These are phyloP conservation scores for Pseudogymnoascus sp. DNA, from an alignment of 2,329 filamentous ascomycete genomes.

Conservation along the genomic window DNA sequence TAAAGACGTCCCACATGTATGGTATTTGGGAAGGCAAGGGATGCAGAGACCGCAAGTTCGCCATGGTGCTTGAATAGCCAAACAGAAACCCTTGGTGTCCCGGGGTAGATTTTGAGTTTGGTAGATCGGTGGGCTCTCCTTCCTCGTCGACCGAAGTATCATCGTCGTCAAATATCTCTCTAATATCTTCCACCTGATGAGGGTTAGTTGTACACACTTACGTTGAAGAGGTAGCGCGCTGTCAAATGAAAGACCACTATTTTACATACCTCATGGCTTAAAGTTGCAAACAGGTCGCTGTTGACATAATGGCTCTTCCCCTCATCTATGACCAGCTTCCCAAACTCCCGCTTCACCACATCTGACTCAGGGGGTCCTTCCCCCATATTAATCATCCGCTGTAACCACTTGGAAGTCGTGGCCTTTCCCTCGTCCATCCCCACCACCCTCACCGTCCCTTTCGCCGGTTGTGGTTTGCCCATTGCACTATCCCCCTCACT, in stretches of 20 bases:
- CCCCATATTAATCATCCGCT: slow-evolving; percentile 20
- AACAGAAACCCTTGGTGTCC: slow-evolving; percentile 65
- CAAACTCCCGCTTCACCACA: slow-evolving; percentile 46
- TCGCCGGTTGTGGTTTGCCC: slow-evolving; percentile 1
- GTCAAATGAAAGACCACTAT: background rate
- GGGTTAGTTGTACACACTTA: background rate
- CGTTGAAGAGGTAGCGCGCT: background rate
- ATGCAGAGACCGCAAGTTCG: slow-evolving; percentile 57
- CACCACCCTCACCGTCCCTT: slow-evolving; percentile 19
- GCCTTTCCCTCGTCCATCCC: slow-evolving; percentile 25
- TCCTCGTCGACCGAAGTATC: slow-evolving; percentile 20
- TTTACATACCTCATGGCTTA: slow-evolving; percentile 60
- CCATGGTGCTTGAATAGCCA: slow-evolving; percentile 62
- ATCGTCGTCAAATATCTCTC: slow-evolving; percentile 26
- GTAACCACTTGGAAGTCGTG: slow-evolving; percentile 22
- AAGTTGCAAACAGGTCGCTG: slow-evolving; percentile 63
- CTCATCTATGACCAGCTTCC: slow-evolving; percentile 61
- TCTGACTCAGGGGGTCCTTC: slow-evolving; percentile 21
- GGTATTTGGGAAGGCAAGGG: slow-evolving; percentile 58
- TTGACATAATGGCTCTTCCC: slow-evolving; percentile 64
- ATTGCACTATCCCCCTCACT: background rate
- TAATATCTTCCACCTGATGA: slow-evolving; percentile 23
- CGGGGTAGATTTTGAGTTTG: slow-evolving; percentile 27
- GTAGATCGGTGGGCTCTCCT: slow-evolving; percentile 16
- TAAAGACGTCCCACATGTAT: slow-evolving; percentile 62